Evolutionary conservation across 2,329 filamentous ascomycete species (phyloP), one percentile per base, ranked within the genome.

Genomic region (Trichoderma sp.): DNA sequence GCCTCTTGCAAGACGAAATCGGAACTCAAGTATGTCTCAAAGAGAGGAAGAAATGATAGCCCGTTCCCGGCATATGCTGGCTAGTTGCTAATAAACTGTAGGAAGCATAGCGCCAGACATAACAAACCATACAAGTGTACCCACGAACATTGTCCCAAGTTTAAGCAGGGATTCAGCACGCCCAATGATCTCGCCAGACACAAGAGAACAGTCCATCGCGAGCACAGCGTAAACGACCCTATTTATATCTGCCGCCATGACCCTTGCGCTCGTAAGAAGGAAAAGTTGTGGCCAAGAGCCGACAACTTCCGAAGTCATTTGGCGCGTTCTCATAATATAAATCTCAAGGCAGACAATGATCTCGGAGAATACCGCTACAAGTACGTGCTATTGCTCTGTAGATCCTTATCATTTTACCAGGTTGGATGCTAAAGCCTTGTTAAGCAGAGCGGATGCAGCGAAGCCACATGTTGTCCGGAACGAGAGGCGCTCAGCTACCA

Each of bases 301-400:
- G 94, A 97, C 77, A 97, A 97, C 74, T 97, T 97, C 77, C 89
- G 89, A 69, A 88, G 90, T 39, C 94, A 97, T 75, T 83, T 97
- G 54, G 82, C 80, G 59, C 86, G 90, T 12, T 87, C 92, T 73
- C 93, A 97, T 76, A 70, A 71, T 0, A 76, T 77, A 3, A 32
- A 74, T 1, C 75, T 83, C 10, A 67, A 69, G 4, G 69, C 75
- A 3, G 81, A 82, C 2, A 77, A 79, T 19, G 78, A 82, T 35
- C 70, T 86, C 5, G 74, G 76, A 22, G 48, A 71, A 13, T 85
- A 77, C 60, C 59, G 76, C 12, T 65, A 74, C 59, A 71, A 61
- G 71, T 71, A 67, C 1, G 70, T 71, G 25, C 12, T 19, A 27
- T 42, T 22, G 8, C 27, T 48, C n/a, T 25, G 6, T n/a, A 25